phyloP scores from a whole-genome alignment of 2,329 filamentous ascomycete species.

The Aspergillus sp. region DNA sequence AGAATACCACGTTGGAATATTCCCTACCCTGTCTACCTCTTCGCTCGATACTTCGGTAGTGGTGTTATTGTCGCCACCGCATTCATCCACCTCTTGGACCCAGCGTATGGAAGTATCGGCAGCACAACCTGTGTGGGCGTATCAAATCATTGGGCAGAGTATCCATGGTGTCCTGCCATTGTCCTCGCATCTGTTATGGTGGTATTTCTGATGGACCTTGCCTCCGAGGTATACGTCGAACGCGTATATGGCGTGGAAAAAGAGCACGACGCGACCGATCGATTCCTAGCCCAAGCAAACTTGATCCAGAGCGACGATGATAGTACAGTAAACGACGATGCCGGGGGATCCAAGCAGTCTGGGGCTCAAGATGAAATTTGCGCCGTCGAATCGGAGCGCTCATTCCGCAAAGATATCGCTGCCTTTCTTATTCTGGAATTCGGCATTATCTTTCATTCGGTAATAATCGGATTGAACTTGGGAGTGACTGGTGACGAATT shows the following conservation, averaged over 20 bases:
- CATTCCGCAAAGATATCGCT: constrained; percentile 39
- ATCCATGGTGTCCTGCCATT: constrained; percentile 57
- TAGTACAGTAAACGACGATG: neutral
- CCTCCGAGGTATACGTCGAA: constrained; percentile 53
- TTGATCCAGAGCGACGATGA: neutral
- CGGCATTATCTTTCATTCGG: constrained; percentile 64
- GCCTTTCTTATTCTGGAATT: constrained; percentile 55
- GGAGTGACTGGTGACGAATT: constrained; percentile 60
- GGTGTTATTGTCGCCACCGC: constrained; percentile 52
- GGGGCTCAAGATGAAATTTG: constrained; percentile 5
- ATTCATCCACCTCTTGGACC: constrained; percentile 52
- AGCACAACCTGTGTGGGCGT: constrained; percentile 54
- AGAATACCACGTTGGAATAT: constrained; percentile 40
- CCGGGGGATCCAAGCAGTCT: neutral
- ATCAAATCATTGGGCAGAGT: constrained; percentile 55
- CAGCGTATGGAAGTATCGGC: constrained; percentile 49
- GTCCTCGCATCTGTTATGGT: constrained; percentile 51
- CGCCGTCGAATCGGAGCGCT: constrained; percentile 25
- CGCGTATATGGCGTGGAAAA: constrained; percentile 46
- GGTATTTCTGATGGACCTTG: constrained; percentile 55
- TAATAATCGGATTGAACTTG: constrained; percentile 64
- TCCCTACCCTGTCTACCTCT: constrained; percentile 48
- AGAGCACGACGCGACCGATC: constrained; percentile 17
- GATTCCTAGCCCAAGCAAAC: neutral
- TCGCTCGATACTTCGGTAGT: constrained; percentile 51